Base-by-base conservation (phyloP, 306 rosid genomes). In the Citrullus mucosospermus region DNA sequence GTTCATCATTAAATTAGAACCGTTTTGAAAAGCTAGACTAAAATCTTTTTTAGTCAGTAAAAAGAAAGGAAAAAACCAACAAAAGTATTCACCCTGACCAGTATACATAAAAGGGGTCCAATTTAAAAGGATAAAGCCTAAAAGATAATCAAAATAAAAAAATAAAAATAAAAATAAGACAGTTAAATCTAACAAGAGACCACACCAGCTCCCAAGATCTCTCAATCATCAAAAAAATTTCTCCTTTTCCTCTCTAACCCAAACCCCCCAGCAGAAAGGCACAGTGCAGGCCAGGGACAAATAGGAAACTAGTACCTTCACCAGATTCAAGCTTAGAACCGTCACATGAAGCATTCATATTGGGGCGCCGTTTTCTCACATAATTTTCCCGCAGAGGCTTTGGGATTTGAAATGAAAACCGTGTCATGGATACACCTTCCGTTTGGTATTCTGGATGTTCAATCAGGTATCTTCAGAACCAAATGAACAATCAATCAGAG, bases 311-410 rank as follows among this genome's bases (percentile, higher is more conserved):
- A 70, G 76, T 70, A 72, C 97, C 96, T 90, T 80, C 82, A 78
- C 79, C 87, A 43, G 86, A 78, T 81, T 85, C 87, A 75, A 85
- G 77, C 74, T 85, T 81, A 76, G 57, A n/a, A 70, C 71, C 85
- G 58, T 86, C 83, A 46, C 68, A 36, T 60, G 90, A 70, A 43
- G 88, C 83, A 57, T 80, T 65, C 61, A 82, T 65, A 77, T 83
- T 87, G 20, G 91, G 78, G 41, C 91, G 53, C 55, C 96, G 99
- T 82, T 92, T 95, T 85, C 91, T 88, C 84, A 92, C 99, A 80
- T 95, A 95, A 87, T 92, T 78, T 51, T 92, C 93, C 82, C 88
- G 97, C 80, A 92, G 78, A 18, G 99, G 97, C 89, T 75, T 95
- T 4, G 97, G 97, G 54, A 80, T 86, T 86, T 87, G 92, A 83